A percentile compares a stretch with the other conserved stretches of the same genome.
Conservation (phyloP, 2,329 filamentous ascomycete species). For the Venturia aucupariae region DNA sequence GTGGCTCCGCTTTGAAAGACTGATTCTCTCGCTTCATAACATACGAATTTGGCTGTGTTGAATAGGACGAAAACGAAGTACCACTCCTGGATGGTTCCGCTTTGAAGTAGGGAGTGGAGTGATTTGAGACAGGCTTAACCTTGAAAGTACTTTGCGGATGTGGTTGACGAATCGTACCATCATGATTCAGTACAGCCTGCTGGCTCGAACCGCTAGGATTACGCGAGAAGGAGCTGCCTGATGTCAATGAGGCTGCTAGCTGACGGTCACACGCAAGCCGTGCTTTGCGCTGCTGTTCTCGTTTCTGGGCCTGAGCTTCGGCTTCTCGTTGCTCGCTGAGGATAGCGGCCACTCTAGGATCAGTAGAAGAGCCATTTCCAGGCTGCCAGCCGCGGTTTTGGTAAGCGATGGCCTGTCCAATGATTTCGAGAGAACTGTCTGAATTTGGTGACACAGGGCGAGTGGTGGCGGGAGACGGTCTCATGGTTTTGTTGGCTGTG, state of each 20-base stretch:
- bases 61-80: background rate
- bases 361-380: background rate
- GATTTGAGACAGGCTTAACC: background rate
- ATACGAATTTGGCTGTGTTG: background rate
- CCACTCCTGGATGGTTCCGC: background rate
- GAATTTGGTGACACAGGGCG: background rate
- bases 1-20: background rate
- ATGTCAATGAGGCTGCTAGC: background rate
- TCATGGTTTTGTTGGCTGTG: background rate
- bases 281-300: background rate
- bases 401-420: background rate
- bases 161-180: constrained; percentile 1
- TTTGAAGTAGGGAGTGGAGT: background rate
- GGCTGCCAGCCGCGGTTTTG: background rate
- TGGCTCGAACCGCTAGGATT: background rate
- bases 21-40: background rate
- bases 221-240: background rate
- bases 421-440: background rate
- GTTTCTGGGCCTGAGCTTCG: background rate
- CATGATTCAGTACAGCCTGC: constrained; percentile 1
- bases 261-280: background rate
- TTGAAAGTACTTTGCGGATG: background rate
- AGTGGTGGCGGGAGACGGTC: background rate
- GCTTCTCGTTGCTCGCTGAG: background rate
- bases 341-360: background rate